These are phyloP conservation scores for Pleurotus ostreatus DNA, from an alignment of 768 basidiomycete genomes.

Conservation along the genomic window DNA sequence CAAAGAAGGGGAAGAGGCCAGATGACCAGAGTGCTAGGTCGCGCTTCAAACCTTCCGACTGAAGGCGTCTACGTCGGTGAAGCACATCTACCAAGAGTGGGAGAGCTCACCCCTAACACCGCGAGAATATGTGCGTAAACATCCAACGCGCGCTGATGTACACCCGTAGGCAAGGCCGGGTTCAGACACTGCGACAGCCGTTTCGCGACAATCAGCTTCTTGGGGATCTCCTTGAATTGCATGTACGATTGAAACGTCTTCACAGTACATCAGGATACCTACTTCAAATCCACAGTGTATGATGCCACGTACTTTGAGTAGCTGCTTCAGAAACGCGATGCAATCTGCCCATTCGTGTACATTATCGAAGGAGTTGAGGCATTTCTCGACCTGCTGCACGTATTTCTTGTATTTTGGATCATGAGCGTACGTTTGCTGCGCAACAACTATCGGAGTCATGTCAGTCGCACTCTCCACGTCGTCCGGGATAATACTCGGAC, in stretches of 20 bases:
- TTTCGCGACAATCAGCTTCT: slow-evolving; percentile 92
- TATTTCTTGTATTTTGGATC: slow-evolving; percentile 97
- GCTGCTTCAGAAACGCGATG: slow-evolving; percentile 91
- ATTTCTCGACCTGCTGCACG: slow-evolving; percentile 86
- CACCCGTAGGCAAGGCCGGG: slow-evolving; percentile 94
- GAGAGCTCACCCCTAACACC: slow-evolving; percentile 74
- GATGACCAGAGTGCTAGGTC: slow-evolving; percentile 94
- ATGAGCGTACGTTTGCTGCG: slow-evolving; percentile 55
- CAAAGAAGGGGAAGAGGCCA: slow-evolving; percentile 97
- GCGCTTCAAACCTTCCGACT: slow-evolving; percentile 83
- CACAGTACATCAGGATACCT: slow-evolving; percentile 2
- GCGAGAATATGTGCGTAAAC: slow-evolving; percentile 91
- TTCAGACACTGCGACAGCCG: slow-evolving; percentile 94
- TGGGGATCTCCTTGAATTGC: slow-evolving; percentile 94
- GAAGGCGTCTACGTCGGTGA: slow-evolving; percentile 4
- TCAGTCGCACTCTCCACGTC: not conserved
- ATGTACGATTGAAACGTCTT: slow-evolving; percentile 92
- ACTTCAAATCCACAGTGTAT: not conserved
- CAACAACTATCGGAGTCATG: slow-evolving; percentile 33
- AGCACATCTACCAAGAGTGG: not conserved
- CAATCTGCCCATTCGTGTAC: slow-evolving; percentile 99
- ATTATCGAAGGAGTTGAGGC: slow-evolving; percentile 88
- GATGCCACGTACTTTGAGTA: slow-evolving; percentile 66
- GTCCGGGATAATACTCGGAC: slow-evolving; percentile 16
- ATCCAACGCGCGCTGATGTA: slow-evolving; percentile 94